phyloP scores from a whole-genome alignment of 2,329 filamentous ascomycete species.

The Dryadomyces sulphureus region DNA sequence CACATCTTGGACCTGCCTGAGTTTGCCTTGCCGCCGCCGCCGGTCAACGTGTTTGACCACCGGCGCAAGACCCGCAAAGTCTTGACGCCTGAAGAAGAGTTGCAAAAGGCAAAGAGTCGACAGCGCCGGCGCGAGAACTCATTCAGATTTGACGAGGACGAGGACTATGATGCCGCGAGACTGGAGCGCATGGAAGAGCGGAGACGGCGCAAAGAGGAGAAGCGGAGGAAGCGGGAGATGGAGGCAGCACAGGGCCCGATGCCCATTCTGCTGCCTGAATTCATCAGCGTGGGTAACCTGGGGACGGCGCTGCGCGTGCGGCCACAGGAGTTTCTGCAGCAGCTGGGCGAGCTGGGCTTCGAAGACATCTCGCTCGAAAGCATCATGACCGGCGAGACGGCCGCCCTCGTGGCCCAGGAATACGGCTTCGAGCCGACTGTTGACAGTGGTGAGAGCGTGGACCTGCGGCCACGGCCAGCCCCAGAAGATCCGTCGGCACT shows the following conservation, averaged over 20 bases:
- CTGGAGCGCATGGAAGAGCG: conserved; percentile 22
- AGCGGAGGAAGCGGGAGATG: conserved; percentile 22
- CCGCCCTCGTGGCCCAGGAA: conserved; percentile 77
- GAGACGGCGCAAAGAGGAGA: conserved; percentile 27
- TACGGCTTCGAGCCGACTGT: conserved; percentile 82
- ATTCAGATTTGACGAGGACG: conserved; percentile 17
- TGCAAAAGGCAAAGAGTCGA: background rate
- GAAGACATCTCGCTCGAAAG: conserved; percentile 72
- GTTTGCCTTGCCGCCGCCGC: background rate
- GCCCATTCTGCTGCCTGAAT: conserved; percentile 68
- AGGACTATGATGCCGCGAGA: conserved; percentile 23
- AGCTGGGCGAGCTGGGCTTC: conserved; percentile 77
- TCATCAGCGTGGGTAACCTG: conserved; percentile 75
- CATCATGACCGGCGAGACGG: conserved; percentile 80
- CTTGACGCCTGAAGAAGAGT: background rate
- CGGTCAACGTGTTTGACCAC: background rate
- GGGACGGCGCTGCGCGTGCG: conserved; percentile 61
- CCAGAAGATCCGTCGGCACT: conserved; percentile 53
- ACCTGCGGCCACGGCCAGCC: conserved; percentile 56
- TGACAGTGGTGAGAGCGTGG: conserved; percentile 47
- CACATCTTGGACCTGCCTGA: background rate
- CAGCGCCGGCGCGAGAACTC: background rate
- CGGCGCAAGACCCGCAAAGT: conserved; percentile 1
- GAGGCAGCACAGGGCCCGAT: conserved; percentile 29
- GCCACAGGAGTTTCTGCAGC: conserved; percentile 53